Percentiles rank a stretch among this genome's conserved stretches.
These are phyloP conservation scores for Globisporangium recalcitrans DNA, from an alignment of 352 stramenopile genomes.

Conservation along the genomic window DNA sequence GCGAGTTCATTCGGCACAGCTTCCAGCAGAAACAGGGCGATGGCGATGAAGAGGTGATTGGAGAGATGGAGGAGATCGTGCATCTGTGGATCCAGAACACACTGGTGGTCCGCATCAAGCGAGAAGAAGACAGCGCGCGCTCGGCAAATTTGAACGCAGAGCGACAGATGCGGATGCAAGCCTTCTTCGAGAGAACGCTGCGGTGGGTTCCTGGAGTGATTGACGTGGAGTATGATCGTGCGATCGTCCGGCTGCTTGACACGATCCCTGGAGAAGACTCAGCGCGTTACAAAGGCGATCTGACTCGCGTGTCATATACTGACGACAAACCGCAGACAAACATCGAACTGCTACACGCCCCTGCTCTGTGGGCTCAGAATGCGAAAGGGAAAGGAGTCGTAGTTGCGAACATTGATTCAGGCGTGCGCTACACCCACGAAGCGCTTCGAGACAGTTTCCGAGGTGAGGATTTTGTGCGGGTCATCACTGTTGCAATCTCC, in stretches of 20 bases:
- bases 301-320: neutral
- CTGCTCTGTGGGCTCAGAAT: slow-evolving; percentile 37
- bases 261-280: slow-evolving; percentile 6
- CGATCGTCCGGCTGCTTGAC: slow-evolving; percentile 20
- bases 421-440: slow-evolving; percentile 65
- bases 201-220: slow-evolving; percentile 35
- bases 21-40: neutral
- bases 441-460: slow-evolving; percentile 40
- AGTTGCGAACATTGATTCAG: slow-evolving; percentile 70
- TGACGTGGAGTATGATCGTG: slow-evolving; percentile 35
- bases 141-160: too few species aligned
- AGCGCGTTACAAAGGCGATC: too few species aligned
- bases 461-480: slow-evolving; percentile 12
- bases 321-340: slow-evolving; percentile 29
- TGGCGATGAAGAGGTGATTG: neutral
- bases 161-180: neutral
- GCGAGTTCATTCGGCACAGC: slow-evolving; percentile 23
- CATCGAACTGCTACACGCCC: slow-evolving; percentile 42
- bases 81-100: slow-evolving; percentile 63
- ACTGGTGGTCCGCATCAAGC: slow-evolving; percentile 30
- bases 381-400: slow-evolving; percentile 36
- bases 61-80: slow-evolving; percentile 13
- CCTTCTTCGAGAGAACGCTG: slow-evolving; percentile 26
- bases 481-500: too few species aligned
- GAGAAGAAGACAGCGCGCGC: neutral